Conservation (phyloP, 345 rosid genomes). For the Euphorbia tirucalli region DNA sequence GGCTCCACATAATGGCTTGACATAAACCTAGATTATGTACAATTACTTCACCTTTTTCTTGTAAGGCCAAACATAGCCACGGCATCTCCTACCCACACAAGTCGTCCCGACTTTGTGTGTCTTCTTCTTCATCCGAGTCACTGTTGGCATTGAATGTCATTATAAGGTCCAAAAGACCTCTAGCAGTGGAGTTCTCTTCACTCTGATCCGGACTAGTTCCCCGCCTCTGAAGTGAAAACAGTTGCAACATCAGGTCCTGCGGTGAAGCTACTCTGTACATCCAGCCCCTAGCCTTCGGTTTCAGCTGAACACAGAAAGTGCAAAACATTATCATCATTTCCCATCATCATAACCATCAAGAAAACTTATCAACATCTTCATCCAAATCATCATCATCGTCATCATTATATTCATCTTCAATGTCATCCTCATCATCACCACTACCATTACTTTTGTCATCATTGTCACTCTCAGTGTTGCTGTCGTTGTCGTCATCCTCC, state of each 20-base stretch:
- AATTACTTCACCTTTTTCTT: conserved; percentile 17
- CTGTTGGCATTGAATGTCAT: conserved; percentile 42
- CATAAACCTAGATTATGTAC: conserved; percentile 27
- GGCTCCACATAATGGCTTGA: not conserved
- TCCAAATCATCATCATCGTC: conserved; percentile 10
- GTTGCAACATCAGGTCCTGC: conserved; percentile 49
- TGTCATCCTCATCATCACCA: conserved; percentile 16
- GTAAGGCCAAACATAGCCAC: not conserved
- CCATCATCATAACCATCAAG: conserved; percentile 24
- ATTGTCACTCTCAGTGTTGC: too few species aligned
- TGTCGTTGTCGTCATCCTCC: too few species aligned
- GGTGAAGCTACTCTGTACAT: conserved; percentile 42
- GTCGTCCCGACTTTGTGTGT: conserved; percentile 41
- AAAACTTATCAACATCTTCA: conserved; percentile 28
- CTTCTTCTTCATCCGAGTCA: conserved; percentile 40
- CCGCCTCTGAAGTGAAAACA: conserved; percentile 45
- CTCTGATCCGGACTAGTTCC: conserved; percentile 31
- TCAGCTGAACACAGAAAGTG: conserved; percentile 57
- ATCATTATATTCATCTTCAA: conserved; percentile 14
- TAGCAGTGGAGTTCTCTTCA: conserved; percentile 42
- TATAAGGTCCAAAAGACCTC: conserved; percentile 50
- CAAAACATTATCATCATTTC: conserved; percentile 40
- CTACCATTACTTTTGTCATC: conserved; percentile 1
- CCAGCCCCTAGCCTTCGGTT: conserved; percentile 56
- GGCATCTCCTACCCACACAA: conserved; percentile 29